Evolutionary conservation across 352 stramenopile genomes (phyloP).

Genomic region (Phytophthora capsici): DNA sequence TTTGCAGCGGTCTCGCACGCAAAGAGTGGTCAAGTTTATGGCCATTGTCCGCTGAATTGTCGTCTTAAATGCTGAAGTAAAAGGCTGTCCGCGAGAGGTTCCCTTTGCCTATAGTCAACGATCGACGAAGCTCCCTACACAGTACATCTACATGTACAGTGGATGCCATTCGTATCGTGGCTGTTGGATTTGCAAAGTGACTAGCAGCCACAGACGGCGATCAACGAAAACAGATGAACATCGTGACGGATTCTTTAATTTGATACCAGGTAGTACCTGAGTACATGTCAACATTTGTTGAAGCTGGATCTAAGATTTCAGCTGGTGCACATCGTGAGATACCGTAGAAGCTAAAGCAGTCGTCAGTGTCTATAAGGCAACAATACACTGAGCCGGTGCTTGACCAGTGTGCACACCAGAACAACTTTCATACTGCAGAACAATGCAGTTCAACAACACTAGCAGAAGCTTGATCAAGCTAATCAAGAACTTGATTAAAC

Average conservation of each 20-base stretch:
- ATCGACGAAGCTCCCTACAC: not conserved
- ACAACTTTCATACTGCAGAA: not conserved
- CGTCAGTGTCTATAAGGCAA: not conserved
- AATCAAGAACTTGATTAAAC: no score
- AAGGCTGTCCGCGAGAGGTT: no score
- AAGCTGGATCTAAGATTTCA: conserved; percentile 19
- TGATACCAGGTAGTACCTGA: conserved; percentile 4
- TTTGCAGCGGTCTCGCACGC: not conserved
- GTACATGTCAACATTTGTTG: not conserved
- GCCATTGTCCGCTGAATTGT: no score
- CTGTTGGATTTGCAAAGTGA: not conserved
- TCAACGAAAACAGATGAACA: conserved; percentile 9
- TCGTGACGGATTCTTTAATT: conserved; percentile 1
- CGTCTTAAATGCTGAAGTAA: no score
- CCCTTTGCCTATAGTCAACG: not conserved
- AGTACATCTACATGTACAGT: not conserved
- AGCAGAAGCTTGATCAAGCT: no score
- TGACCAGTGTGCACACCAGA: not conserved
- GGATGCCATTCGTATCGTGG: not conserved
- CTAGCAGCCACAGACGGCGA: conserved; percentile 3
- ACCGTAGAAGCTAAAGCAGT: not conserved
- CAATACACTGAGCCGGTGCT: not conserved
- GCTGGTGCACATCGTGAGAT: conserved; percentile 20
- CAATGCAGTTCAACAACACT: no score
- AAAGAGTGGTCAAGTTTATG: no score